Base-by-base conservation (phyloP, 2,329 filamentous ascomycete genomes). In the Fusarium chuoi region DNA sequence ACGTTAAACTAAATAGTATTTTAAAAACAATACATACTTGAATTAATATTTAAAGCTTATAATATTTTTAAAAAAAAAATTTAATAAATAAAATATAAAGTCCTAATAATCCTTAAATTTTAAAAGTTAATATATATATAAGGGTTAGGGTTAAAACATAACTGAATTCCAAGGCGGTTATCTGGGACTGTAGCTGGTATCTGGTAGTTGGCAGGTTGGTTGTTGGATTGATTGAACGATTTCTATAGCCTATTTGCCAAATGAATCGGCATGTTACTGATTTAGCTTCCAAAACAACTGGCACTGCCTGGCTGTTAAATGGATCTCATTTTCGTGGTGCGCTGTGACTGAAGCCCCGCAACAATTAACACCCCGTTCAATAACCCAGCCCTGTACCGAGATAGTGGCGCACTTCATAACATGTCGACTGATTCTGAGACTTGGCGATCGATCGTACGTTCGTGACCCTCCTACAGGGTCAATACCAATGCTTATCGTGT, bases 391-490 rank as follows among this genome's bases (percentile, higher is more conserved):
- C 46, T 49, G 24, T 49, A 4, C 46, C 14, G 6, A 49, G 46
- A 33, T n/a, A 18, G 28, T n/a, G 28, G 46, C 28, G 46, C n/a
- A 18, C 15, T 28, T 10, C 7, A n/a, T n/a, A 10, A 14, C 28
- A 5, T 12, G 22, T 49, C 28, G 28, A 33, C 28, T 2, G 22
- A 49, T 33, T 15, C 14, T 7, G 22, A 10, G 10, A 49, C 20
- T 49, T 49, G 46, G 14, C 46, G 8, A 49, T 12, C 46, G 28
- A 49, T 49, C 28, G 10, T 49, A 49, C 20, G 46, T 33, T 49
- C 22, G 7, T 6, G 20, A 4, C 14, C 10, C 22, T 33, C 10
- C 28, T 3, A 0, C 46, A 3, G 3, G 14, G 10, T 0, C 28
- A 49, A 9, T 30, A 6, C 13, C 24, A 15, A 26, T 48, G 24